phyloP scores from a whole-genome alignment of 2,329 filamentous ascomycete genomes.

The Cordyceps militaris region DNA sequence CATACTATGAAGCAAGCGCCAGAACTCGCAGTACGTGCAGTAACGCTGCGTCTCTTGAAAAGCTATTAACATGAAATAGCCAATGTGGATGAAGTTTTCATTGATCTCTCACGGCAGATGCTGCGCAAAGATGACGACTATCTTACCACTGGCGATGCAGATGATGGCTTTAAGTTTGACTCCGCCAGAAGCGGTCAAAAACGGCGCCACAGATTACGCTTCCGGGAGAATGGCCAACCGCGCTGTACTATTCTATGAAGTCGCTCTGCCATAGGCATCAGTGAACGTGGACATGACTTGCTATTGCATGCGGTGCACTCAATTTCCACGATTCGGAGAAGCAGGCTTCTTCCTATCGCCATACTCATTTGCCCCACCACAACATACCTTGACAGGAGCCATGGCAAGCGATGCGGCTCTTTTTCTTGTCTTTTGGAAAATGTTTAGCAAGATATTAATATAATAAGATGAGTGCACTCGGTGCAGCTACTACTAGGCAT shows the following conservation, averaged over 20 bases:
- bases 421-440: background rate
- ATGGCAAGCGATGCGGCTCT: background rate
- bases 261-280: no score
- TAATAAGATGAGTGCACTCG: background rate
- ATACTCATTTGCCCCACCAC: no score
- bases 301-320: background rate
- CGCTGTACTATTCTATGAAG: conserved; percentile 39
- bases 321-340: background rate
- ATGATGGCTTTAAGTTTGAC: conserved; percentile 38
- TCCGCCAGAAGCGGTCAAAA: conserved; percentile 22
- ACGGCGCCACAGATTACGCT: conserved; percentile 24
- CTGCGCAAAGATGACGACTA: conserved; percentile 60
- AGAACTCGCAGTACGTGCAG: conserved; percentile 56
- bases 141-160: conserved; percentile 26
- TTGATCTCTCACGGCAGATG: conserved; percentile 78
- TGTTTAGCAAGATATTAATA: background rate
- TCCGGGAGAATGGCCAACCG: conserved; percentile 27
- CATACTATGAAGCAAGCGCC: conserved; percentile 87
- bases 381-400: background rate
- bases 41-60: background rate
- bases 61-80: conserved; percentile 34
- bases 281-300: background rate
- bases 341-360: background rate
- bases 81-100: conserved; percentile 87
- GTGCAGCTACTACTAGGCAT: background rate